Percentiles rank a stretch among this genome's conserved stretches.
phyloP scores from a whole-genome alignment of 2,329 filamentous ascomycete species.

The Pyricularia sp. region DNA sequence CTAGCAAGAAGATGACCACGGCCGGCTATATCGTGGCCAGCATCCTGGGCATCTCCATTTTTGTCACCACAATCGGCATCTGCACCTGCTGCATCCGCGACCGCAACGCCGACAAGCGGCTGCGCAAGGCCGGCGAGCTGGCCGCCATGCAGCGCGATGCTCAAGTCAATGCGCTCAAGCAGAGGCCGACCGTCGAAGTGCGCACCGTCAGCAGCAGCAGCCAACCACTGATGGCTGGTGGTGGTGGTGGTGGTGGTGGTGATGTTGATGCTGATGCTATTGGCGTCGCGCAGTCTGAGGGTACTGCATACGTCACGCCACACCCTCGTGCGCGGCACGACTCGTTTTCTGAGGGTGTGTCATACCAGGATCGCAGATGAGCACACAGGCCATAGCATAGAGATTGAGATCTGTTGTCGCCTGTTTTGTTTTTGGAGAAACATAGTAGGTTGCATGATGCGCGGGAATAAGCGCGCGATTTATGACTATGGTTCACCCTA shows the following conservation, averaged over 20 bases:
- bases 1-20: constrained; percentile 27
- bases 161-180: constrained; percentile 13
- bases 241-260: neutral
- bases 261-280: neutral
- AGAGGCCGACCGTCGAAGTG: neutral
- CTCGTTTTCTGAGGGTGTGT: neutral
- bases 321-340: neutral
- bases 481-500: neutral
- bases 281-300: neutral
- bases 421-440: neutral
- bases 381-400: neutral
- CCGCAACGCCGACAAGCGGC: constrained; percentile 30
- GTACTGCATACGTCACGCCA: neutral
- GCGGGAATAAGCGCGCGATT: neutral
- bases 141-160: constrained; percentile 37
- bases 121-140: constrained; percentile 36
- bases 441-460: neutral
- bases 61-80: constrained; percentile 27
- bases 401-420: neutral
- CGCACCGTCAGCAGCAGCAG: neutral
- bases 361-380: neutral
- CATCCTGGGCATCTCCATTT: constrained; percentile 32
- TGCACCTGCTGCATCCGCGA: constrained; percentile 44
- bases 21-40: constrained; percentile 38
- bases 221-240: neutral